Conservation (phyloP, 257 asterid genomes). For the Solanum medicagineum region DNA sequence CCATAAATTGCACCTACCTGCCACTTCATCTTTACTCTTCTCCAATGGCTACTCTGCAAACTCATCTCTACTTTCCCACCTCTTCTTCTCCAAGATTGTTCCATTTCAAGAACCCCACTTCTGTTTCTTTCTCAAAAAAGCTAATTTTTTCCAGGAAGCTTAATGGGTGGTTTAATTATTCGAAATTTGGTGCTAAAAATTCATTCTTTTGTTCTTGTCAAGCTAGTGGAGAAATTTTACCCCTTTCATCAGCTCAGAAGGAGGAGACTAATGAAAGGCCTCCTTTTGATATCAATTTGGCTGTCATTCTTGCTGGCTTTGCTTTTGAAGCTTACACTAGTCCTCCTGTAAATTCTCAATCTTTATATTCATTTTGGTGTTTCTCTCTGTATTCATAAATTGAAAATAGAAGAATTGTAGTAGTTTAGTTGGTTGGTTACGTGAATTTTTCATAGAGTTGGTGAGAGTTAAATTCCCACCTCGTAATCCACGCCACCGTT, state of each 20-base stretch:
- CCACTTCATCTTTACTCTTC: not conserved
- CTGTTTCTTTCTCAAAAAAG: conserved; percentile 29
- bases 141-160: conserved; percentile 14
- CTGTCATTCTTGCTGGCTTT: conserved; percentile 96
- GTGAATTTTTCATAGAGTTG: too few species aligned
- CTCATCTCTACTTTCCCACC: conserved; percentile 14
- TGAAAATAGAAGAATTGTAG: not conserved
- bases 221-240: conserved; percentile 27
- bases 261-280: conserved; percentile 29
- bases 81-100: conserved; percentile 25
- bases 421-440: not conserved
- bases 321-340: conserved; percentile 93
- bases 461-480: too few species aligned
- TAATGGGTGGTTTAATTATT: conserved; percentile 15
- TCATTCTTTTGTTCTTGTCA: conserved; percentile 6
- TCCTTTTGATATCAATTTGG: conserved; percentile 78
- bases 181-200: not conserved
- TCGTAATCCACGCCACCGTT: too few species aligned
- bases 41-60: conserved; percentile 51
- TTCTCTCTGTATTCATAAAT: not conserved
- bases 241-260: conserved; percentile 8
- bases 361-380: not conserved
- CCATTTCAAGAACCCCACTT: conserved; percentile 37
- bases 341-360: conserved; percentile 49
- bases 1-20: not conserved